Base-by-base conservation (phyloP, 106 monocot species). In the Hemerocallis citrina region DNA sequence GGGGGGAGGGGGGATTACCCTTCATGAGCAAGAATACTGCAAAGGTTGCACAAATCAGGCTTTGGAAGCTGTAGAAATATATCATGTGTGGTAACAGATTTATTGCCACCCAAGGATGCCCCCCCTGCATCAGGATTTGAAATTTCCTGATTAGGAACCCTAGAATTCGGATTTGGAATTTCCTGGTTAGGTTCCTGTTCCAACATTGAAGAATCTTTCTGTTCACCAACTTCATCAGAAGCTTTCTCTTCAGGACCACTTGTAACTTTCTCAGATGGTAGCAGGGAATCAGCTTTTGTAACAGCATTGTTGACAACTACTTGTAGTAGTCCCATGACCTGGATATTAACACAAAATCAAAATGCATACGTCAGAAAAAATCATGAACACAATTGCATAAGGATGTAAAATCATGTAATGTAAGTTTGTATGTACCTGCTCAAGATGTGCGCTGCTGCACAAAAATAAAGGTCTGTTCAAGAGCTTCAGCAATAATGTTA, bases 321-420 rank as follows among this genome's bases (percentile, higher is more conserved):
- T 73, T 83, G 75, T 34, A 88, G 70, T 68, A 88, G 71, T 68
- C 65, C 62, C 88, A 88, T 80, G 60, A 82, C 77, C 88, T 88
- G 65, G 14, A 50, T 17, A 24, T 50, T 50, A 50, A n/a, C 13
- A 27, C 8, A 50, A 50, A 50, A n/a, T 50, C 1, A 3, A 47
- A 47, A 1, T 5, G 10, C 47, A 50, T 24, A 15, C 28, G 47
- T 3, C 23, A 15, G 14, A n/a, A 27, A 32, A 32, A 43, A 4
- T n/a, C n/a, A 40, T 56, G 42, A 29, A 8, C 6, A 32, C 27
- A 70, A 44, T 46, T n/a, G n/a, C n/a, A n/a, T 34, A 27, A 20
- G 7, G 2, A 43, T 29, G 15, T 13, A 63, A 67, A n/a, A n/a
- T n/a, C n/a, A n/a, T n/a, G n/a, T n/a, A n/a, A n/a, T n/a, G 4